Conservation (phyloP, 1,284 basidiomycete species). For the Melampsora americana region DNA sequence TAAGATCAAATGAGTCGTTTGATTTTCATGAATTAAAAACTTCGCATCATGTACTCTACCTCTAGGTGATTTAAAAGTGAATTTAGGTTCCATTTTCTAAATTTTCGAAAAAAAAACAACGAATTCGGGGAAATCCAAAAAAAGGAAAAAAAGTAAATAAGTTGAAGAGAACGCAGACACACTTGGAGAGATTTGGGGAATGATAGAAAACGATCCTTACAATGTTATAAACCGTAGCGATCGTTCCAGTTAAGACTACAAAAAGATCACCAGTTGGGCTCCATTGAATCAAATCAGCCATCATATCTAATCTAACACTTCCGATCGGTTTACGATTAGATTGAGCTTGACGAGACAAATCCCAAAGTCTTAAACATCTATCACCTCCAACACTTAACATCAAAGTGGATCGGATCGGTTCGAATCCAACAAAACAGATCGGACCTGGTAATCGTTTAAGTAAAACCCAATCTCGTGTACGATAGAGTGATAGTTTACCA, state of each 20-base stretch:
- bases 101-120: neutral
- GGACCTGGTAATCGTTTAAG: slow-evolving; percentile 33
- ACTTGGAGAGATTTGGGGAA: too few species aligned
- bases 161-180: too few species aligned
- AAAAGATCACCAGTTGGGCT: slow-evolving; percentile 34
- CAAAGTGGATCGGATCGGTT: slow-evolving; percentile 19
- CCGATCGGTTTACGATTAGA: slow-evolving; percentile 39
- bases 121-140: too few species aligned
- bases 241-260: slow-evolving; percentile 31
- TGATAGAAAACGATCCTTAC: neutral
- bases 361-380: slow-evolving; percentile 42
- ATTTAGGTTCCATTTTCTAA: slow-evolving; percentile 40
- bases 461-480: slow-evolving; percentile 42
- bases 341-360: slow-evolving; percentile 24
- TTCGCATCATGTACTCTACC: slow-evolving; percentile 43
- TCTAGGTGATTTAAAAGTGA: slow-evolving; percentile 39
- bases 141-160: neutral
- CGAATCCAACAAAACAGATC: neutral
- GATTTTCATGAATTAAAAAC: slow-evolving; percentile 17
- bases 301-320: slow-evolving; percentile 36
- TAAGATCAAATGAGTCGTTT: slow-evolving; percentile 34
- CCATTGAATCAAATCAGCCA: slow-evolving; percentile 35
- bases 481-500: slow-evolving; percentile 34
- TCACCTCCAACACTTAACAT: slow-evolving; percentile 42
- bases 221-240: slow-evolving; percentile 42